Conservation (phyloP, 495 filamentous ascomycete species). For the Trichodelitschia bisporula region DNA sequence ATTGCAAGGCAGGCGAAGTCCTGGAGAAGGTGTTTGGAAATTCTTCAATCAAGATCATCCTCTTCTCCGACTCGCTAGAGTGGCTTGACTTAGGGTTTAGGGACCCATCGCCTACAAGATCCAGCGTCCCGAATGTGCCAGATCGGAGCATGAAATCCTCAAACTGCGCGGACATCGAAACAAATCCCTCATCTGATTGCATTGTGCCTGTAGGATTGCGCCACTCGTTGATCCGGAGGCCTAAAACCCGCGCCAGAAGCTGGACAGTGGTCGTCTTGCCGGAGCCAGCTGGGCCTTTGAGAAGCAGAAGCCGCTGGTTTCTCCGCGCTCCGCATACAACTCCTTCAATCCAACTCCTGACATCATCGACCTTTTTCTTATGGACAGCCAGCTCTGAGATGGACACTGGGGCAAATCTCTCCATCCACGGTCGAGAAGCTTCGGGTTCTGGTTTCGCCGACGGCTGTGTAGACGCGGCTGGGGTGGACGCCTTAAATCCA, state of each 20-base stretch:
- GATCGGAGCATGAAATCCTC: slow-evolving; percentile 71
- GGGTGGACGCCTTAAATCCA: slow-evolving; percentile 6
- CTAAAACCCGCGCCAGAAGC: slow-evolving; percentile 45
- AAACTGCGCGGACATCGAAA: slow-evolving; percentile 51
- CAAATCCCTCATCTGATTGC: slow-evolving; percentile 28
- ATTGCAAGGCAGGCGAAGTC: slow-evolving; percentile 36
- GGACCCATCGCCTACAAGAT: slow-evolving; percentile 20
- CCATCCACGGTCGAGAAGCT: slow-evolving; percentile 51
- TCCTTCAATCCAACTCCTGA: slow-evolving; percentile 53
- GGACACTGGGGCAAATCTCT: slow-evolving; percentile 47
- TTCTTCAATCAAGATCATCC: slow-evolving; percentile 73
- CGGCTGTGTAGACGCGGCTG: slow-evolving; percentile 10
- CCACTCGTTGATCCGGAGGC: slow-evolving; percentile 68
- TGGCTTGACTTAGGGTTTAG: slow-evolving; percentile 6
- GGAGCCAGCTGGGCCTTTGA: slow-evolving; percentile 78
- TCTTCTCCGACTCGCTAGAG: too few relatives aligned
- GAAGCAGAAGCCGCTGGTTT: slow-evolving; percentile 50
- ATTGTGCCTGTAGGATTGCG: slow-evolving; percentile 49
- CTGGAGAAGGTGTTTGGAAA: slow-evolving; percentile 65
- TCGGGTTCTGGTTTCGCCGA: slow-evolving; percentile 5
- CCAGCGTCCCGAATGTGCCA: slow-evolving; percentile 52
- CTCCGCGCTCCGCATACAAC: slow-evolving; percentile 32
- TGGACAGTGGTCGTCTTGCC: slow-evolving; percentile 79
- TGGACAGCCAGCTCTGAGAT: slow-evolving; percentile 78
- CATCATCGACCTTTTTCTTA: slow-evolving; percentile 76